These are phyloP conservation scores for Phytophthora sp. DNA, from an alignment of 352 stramenopile species.

Conservation along the genomic window DNA sequence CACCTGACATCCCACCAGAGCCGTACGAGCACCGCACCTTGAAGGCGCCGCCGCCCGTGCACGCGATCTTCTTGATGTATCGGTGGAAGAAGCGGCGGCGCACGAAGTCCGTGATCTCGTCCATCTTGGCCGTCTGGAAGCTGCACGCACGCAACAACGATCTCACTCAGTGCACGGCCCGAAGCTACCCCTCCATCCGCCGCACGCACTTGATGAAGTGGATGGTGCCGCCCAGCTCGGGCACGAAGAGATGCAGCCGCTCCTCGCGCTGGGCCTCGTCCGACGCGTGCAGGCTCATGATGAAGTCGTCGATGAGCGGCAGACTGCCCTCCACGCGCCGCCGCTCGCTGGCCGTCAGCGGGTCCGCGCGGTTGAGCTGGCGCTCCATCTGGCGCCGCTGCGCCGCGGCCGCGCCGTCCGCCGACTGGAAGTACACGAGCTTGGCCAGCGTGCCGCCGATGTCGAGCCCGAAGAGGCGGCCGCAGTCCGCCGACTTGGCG, in stretches of 20 bases:
- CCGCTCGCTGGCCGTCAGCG: constrained; percentile 10
- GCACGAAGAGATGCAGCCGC: constrained; percentile 67
- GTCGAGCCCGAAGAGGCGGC: constrained; percentile 90
- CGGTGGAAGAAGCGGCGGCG: constrained; percentile 87
- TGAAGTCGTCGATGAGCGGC: constrained; percentile 56
- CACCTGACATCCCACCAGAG: neutral
- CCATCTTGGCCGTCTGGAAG: constrained; percentile 75
- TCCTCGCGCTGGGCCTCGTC: constrained; percentile 64
- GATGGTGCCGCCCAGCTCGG: constrained; percentile 90
- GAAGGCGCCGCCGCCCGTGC: constrained; percentile 95
- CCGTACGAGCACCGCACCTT: constrained; percentile 64
- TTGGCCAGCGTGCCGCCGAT: constrained; percentile 94
- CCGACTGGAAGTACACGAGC: constrained; percentile 93
- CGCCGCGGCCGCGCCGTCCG: constrained; percentile 30
- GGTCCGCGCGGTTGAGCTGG: constrained; percentile 25
- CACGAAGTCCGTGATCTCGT: constrained; percentile 73
- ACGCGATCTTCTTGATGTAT: constrained; percentile 90
- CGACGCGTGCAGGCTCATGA: constrained; percentile 48
- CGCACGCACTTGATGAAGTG: constrained; percentile 90
- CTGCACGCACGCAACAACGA: constrained; percentile 35
- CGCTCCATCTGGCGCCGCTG: constrained; percentile 37
- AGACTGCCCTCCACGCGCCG: constrained; percentile 49
- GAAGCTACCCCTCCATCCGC: neutral
- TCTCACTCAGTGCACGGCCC: neutral
- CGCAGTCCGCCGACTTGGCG: constrained; percentile 71